Conservation (phyloP, 2,329 filamentous ascomycete species). For the Lanzia echinophila region DNA sequence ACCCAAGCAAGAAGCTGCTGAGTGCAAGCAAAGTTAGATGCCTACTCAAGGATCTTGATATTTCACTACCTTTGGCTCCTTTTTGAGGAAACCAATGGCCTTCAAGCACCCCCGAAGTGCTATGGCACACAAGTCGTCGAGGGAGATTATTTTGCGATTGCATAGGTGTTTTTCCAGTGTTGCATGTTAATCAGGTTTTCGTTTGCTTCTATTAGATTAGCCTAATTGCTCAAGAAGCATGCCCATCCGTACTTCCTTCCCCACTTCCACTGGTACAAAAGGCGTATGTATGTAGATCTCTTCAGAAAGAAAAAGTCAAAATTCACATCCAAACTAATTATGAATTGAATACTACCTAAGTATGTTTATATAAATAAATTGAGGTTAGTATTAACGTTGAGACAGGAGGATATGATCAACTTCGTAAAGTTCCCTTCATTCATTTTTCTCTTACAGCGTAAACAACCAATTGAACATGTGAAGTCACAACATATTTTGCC, state of each 20-base stretch:
- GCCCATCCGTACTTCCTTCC: conserved; percentile 12
- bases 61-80: background rate
- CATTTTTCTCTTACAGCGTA: too few relatives aligned
- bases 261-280: conserved; percentile 15
- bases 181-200: conserved; percentile 17
- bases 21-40: conserved; percentile 88
- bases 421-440: too few relatives aligned
- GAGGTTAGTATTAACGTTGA: too few relatives aligned
- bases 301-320: conserved; percentile 18
- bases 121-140: conserved; percentile 3
- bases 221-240: conserved; percentile 25
- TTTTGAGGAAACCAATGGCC: background rate
- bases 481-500: background rate
- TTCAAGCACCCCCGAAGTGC: conserved; percentile 9
- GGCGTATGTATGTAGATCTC: conserved; percentile 20
- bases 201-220: conserved; percentile 27
- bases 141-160: conserved; percentile 14
- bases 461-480: background rate
- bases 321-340: background rate
- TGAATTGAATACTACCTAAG: too few relatives aligned
- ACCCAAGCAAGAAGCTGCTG: conserved; percentile 88
- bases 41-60: background rate
- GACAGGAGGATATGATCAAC: too few relatives aligned
- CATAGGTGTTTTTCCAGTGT: conserved; percentile 19
- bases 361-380: too few relatives aligned